A percentile compares a stretch with the other conserved stretches of the same genome.
These are phyloP conservation scores for Phoma sp. DNA, from an alignment of 2,329 filamentous ascomycete genomes.

Conservation along the genomic window DNA sequence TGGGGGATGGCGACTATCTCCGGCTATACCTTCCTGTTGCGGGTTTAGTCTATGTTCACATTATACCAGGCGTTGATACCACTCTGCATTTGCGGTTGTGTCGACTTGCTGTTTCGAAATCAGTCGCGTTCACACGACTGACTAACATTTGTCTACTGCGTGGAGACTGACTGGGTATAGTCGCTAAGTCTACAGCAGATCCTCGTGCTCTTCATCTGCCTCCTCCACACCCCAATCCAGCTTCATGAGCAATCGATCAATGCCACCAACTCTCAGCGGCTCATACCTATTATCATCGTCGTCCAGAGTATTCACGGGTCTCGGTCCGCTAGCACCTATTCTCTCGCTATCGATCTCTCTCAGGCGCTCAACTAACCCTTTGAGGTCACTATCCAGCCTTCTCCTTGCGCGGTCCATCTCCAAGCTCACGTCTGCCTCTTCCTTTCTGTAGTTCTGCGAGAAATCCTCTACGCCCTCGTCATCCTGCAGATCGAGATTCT, in stretches of 20 bases:
- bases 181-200: constrained; percentile 20
- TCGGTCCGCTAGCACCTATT: constrained; percentile 39
- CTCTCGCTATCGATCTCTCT: constrained; percentile 64
- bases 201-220: constrained; percentile 25
- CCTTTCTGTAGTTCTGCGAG: constrained; percentile 61
- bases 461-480: constrained; percentile 78
- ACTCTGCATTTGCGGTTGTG: too few relatives aligned
- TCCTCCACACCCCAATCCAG: constrained; percentile 66
- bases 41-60: constrained; percentile 2
- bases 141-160: too few relatives aligned
- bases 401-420: constrained; percentile 69
- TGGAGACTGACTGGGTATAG: not conserved
- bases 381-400: constrained; percentile 70
- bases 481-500: constrained; percentile 77
- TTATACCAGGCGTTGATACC: too few relatives aligned
- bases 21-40: constrained; percentile 12
- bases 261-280: constrained; percentile 75
- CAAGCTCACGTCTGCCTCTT: constrained; percentile 71
- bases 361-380: constrained; percentile 62
- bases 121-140: too few relatives aligned
- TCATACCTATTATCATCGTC: constrained; percentile 63
- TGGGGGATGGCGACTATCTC: constrained; percentile 5
- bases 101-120: too few relatives aligned
- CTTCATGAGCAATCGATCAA: constrained; percentile 90
- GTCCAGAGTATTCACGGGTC: constrained; percentile 14